Evolutionary conservation across 2,329 filamentous ascomycete species (phyloP).

Genomic region (Beauveria pseudobassiana): DNA sequence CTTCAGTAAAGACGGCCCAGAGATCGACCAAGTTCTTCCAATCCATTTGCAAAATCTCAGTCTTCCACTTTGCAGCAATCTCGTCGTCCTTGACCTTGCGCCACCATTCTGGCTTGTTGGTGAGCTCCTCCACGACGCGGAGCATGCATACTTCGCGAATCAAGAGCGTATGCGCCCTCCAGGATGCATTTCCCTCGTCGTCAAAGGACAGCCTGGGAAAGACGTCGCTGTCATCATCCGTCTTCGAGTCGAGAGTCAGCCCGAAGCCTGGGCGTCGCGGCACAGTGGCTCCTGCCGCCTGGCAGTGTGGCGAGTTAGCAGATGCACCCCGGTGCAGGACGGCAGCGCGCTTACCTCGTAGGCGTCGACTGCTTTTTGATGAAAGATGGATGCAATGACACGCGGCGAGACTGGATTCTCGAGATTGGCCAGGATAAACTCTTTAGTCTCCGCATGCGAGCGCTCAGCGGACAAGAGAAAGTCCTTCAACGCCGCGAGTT

Average conservation of each 20-base stretch:
- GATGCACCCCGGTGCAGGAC: neutral
- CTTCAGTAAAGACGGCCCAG: conserved; percentile 21
- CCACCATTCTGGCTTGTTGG: conserved; percentile 30
- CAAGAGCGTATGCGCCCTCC: conserved; percentile 21
- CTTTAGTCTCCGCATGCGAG: neutral
- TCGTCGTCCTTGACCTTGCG: conserved; percentile 21
- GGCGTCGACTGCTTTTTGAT: neutral
- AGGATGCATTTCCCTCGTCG: conserved; percentile 10
- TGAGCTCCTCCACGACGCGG: conserved; percentile 25
- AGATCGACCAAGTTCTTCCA: conserved; percentile 19
- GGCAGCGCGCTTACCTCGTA: neutral
- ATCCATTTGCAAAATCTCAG: conserved; percentile 22
- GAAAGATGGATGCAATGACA: neutral
- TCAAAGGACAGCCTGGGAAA: conserved; percentile 11
- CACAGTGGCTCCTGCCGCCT: neutral
- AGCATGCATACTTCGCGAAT: conserved; percentile 27
- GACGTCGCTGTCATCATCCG: neutral
- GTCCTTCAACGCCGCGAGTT: neutral
- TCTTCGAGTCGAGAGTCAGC: neutral
- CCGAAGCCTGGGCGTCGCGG: neutral
- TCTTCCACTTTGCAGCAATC: conserved; percentile 22
- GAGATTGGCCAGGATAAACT: neutral
- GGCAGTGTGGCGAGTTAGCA: neutral
- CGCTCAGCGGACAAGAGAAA: neutral
- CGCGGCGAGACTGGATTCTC: neutral